Base-by-base conservation (phyloP, 2,329 filamentous ascomycete species). In the Aureobasidium sp. region DNA sequence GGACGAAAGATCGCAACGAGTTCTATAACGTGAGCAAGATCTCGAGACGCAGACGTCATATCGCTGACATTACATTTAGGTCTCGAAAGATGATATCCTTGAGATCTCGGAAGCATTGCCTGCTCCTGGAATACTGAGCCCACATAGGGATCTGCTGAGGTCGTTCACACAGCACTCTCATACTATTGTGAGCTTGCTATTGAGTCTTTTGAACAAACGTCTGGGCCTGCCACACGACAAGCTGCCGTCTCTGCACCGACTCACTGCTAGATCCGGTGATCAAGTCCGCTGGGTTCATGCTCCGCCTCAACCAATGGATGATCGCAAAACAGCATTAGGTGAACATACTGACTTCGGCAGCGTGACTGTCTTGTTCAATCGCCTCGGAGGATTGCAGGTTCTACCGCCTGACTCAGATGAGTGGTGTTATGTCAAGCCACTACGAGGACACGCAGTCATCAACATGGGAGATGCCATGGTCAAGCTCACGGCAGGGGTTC, bases 341-440 rank as follows among this genome's bases (percentile, higher is more conserved):
- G 75, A 76, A 53, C 79, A 81, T 60, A 80, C 77, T 2, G 79
- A 81, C 58, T 80, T 80, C 57, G 78, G 77, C 40, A 74, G 69
- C 48, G 68, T 81, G 5, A 81, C 79, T 0, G 64, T 81, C 4
- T 69, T 81, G 2, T 79, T 80, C 64, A 81, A 80, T 63, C 70
- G 75, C 0, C 62, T 80, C 2, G 78, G 78, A 0, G 78, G 78
- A 0, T 66, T 81, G 6, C 78, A 80, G 60, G 73, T 80, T 3
- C 66, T 75, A 3, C 54, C 7, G 50, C 48, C 24, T 47, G 55
- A 37, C 16, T 58, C 66, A 0, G 51, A 61, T 11, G 60, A 70
- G 24, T 81, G 78, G 78, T 65, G 68, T 14, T 81, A 77, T 57
- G 77, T 81, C 0, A 68, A 71, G 16, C 78, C 79, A 0, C 57